A percentile compares a stretch with the other conserved stretches of the same genome.
These are phyloP conservation scores for Phytopythium helicoides DNA, from an alignment of 352 stramenopile species.

Conservation along the genomic window DNA sequence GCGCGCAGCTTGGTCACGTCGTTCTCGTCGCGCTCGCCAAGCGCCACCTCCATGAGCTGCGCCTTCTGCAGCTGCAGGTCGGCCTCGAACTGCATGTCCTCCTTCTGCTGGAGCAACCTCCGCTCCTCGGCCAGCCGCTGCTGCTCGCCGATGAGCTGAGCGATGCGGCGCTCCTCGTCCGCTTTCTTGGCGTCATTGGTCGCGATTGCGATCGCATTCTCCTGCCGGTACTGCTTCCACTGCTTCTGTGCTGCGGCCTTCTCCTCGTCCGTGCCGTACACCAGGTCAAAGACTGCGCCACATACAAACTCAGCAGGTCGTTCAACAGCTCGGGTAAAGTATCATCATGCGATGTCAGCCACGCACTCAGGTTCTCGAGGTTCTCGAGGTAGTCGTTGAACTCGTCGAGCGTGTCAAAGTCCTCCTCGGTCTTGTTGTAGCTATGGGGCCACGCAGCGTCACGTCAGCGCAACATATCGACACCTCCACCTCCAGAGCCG, in stretches of 20 bases:
- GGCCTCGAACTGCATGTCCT: conserved; percentile 79
- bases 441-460: conserved; percentile 16
- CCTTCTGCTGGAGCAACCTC: conserved; percentile 67
- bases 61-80: conserved; percentile 79
- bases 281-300: conserved; percentile 77
- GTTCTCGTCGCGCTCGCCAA: conserved; percentile 78
- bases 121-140: conserved; percentile 76
- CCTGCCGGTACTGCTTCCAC: conserved; percentile 84
- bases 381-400: conserved; percentile 87
- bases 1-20: conserved; percentile 70
- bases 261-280: conserved; percentile 72
- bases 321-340: no score
- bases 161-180: conserved; percentile 84
- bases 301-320: conserved; percentile 6
- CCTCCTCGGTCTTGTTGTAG: conserved; percentile 88
- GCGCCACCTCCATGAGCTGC: conserved; percentile 83
- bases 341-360: no score
- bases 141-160: conserved; percentile 82
- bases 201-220: conserved; percentile 80
- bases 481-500: background rate
- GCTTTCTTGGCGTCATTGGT: conserved; percentile 86
- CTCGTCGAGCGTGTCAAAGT: conserved; percentile 85
- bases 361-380: conserved; percentile 82
- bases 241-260: conserved; percentile 74
- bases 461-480: background rate